Evolutionary conservation across 805 yeast species (phyloP), one percentile per base, ranked within the genome.

Genomic region (Spathaspora arborariae): DNA sequence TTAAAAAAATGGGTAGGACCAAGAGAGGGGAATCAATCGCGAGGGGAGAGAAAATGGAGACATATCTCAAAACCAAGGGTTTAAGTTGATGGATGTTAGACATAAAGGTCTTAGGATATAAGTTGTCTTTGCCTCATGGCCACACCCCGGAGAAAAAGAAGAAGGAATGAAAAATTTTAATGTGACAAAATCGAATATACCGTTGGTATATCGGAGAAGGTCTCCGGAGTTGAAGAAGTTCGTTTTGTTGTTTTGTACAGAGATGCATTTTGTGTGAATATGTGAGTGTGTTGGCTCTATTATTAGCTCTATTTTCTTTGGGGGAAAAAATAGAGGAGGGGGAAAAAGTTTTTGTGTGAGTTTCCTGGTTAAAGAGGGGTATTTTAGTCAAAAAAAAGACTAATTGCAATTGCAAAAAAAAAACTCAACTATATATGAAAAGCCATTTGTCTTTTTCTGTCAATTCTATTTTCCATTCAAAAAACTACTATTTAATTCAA

Each of bases 351-450:
- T 19, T 40, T 30, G 5, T 30, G 15, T 18, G 42, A 24, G 15
- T 24, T 26, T 40, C 42, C 42, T 9, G 42, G n/a, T 40, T 16
- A 26, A 40, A 30, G 42, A 40, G 42, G 42, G 42, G 42, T 24
- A 24, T 40, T 22, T 20, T 15, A 10, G 6, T n/a, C 21, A 20
- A 6, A 37, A 37, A 37, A 37, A 37, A 20, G 15, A 37, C 16
- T 4, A 37, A 37, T 37, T 37, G 24, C 39, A 37, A 37, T 13
- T 20, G 24, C 21, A 37, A 37, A 37, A 37, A 36, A 37, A 15
- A 37, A 11, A 37, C 18, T 11, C 5, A 37, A 37, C 7, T 37
- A 37, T 15, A 24, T 24, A 24, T 24, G 27, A 24, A 24, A 24
- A 24, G 27, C 8, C 27, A 24, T 24, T 24, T 24, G 27, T 13